A percentile compares a stretch with the other conserved stretches of the same genome.
Conservation (phyloP, 2,329 filamentous ascomycete species). For the Colletotrichum orchidophilum region DNA sequence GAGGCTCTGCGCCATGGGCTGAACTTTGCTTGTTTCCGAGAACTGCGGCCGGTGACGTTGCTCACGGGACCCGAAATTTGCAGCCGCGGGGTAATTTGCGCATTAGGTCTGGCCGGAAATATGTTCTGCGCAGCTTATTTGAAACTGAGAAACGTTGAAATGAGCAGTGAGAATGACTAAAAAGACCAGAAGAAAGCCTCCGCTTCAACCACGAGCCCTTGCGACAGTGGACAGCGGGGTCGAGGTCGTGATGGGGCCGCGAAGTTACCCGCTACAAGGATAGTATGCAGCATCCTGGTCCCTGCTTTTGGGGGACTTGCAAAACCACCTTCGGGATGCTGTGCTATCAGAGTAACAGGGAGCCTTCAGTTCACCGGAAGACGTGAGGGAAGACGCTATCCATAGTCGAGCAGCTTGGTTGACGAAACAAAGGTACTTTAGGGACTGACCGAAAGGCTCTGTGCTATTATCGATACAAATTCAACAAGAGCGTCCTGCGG, state of each 20-base stretch:
- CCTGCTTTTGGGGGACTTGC: neutral
- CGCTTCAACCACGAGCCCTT: neutral
- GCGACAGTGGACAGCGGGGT: neutral
- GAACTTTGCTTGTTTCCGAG: neutral
- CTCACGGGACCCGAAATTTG: too few species aligned
- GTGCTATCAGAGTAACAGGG: neutral
- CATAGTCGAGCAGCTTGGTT: neutral
- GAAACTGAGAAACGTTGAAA: neutral
- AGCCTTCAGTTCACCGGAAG: neutral
- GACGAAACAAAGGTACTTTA: too few species aligned
- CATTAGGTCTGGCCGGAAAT: neutral
- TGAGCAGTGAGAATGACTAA: too few species aligned
- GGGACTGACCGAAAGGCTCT: neutral
- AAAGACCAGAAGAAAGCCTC: neutral
- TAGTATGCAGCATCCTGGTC: neutral
- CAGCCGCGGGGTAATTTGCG: too few species aligned
- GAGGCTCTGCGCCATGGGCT: neutral
- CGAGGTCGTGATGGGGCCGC: neutral
- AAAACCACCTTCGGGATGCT: neutral
- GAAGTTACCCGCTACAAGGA: neutral
- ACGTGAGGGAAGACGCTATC: neutral
- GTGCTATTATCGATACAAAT: neutral
- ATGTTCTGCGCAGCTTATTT: neutral
- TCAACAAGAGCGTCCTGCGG: neutral
- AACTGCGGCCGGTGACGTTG: neutral